phyloP scores from a whole-genome alignment of 805 yeast species.

The Nakazawaea molendinolei region DNA sequence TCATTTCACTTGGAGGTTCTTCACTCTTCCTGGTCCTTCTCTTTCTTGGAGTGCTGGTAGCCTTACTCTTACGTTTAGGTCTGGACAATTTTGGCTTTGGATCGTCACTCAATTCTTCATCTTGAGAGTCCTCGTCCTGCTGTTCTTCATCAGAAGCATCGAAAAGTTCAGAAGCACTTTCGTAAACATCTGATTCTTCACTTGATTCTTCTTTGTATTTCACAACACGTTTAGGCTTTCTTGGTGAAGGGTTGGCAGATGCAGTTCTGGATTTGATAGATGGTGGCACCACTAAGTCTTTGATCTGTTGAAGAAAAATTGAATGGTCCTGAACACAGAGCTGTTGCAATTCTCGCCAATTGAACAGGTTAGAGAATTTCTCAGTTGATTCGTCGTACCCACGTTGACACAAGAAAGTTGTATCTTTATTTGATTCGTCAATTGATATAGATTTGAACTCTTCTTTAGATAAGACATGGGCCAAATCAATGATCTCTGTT shows the following conservation, averaged over 20 bases:
- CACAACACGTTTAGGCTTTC: constrained; percentile 15
- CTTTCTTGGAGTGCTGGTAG: constrained; percentile 1
- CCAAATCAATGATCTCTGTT: constrained; percentile 35
- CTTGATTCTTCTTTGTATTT: constrained; percentile 13
- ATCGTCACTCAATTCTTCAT: too few species aligned
- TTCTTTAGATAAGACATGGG: constrained; percentile 33
- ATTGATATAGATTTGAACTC: constrained; percentile 28
- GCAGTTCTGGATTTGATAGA: constrained; percentile 16
- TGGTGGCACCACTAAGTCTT: constrained; percentile 23
- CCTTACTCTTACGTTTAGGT: constrained; percentile 8
- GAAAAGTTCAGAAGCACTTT: constrained; percentile 1
- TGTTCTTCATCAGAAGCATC: constrained; percentile 3
- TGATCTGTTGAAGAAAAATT: constrained; percentile 26
- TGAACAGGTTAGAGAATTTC: constrained; percentile 29
- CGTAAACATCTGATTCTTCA: constrained; percentile 17
- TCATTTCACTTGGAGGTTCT: too few species aligned
- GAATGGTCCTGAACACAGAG: constrained; percentile 21
- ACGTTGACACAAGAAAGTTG: constrained; percentile 33
- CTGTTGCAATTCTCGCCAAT: constrained; percentile 28
- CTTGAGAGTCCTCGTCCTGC: constrained; percentile 11
- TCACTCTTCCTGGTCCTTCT: constrained; percentile 11
- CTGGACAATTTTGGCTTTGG: too few species aligned
- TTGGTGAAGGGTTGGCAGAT: constrained; percentile 10
- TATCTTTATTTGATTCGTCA: constrained; percentile 28
- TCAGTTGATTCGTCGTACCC: constrained; percentile 32